phyloP scores from a whole-genome alignment of 2,329 filamentous ascomycete genomes.

The Incumbomyces lentus region DNA sequence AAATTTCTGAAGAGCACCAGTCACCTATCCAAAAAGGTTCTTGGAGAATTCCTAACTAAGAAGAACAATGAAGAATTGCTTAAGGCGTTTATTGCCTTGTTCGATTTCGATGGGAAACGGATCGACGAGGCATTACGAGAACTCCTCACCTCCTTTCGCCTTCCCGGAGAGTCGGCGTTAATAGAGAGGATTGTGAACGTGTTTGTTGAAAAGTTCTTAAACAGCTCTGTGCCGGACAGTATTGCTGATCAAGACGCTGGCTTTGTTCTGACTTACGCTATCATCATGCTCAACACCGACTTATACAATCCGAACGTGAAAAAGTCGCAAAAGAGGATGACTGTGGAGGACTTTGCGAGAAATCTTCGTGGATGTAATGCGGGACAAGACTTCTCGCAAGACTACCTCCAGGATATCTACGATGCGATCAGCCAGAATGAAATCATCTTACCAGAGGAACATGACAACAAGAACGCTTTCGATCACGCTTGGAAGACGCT shows the following conservation, averaged over 20 bases:
- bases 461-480: slow-evolving; percentile 92
- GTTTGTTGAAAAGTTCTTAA: slow-evolving; percentile 78
- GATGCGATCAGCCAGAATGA: slow-evolving; percentile 86
- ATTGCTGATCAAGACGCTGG: slow-evolving; percentile 79
- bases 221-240: slow-evolving; percentile 56
- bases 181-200: slow-evolving; percentile 85
- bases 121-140: slow-evolving; percentile 82
- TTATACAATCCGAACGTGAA: slow-evolving; percentile 90
- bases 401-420: slow-evolving; percentile 78
- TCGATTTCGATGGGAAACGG: slow-evolving; percentile 76
- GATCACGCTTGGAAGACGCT: slow-evolving; percentile 97
- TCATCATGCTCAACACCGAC: slow-evolving; percentile 96
- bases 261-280: slow-evolving; percentile 86
- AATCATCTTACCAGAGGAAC: slow-evolving; percentile 93
- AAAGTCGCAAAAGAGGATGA: slow-evolving; percentile 67
- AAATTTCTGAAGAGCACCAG: slow-evolving; percentile 78
- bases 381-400: slow-evolving; percentile 69
- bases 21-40: slow-evolving; percentile 75
- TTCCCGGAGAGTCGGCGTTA: slow-evolving; percentile 84
- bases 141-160: slow-evolving; percentile 81
- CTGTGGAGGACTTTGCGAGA: slow-evolving; percentile 65
- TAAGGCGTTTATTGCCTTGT: slow-evolving; percentile 71
- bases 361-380: slow-evolving; percentile 88
- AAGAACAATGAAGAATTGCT: slow-evolving; percentile 77
- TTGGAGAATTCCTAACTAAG: slow-evolving; percentile 91